phyloP scores from a whole-genome alignment of 2,329 filamentous ascomycete species.

The Sphaerulina vaccinii region DNA sequence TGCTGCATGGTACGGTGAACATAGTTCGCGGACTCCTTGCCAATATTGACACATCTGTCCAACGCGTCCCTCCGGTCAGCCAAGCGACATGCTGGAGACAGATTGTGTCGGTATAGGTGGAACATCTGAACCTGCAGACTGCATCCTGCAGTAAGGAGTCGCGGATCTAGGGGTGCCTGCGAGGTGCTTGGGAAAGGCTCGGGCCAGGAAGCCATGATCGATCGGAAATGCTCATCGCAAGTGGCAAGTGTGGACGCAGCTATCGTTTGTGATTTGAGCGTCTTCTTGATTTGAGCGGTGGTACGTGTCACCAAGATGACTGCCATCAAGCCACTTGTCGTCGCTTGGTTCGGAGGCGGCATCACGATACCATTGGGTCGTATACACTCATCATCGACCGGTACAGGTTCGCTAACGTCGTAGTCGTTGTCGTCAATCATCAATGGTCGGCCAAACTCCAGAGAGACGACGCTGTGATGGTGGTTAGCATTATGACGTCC shows the following conservation, averaged over 20 bases:
- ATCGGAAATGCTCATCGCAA: slow-evolving; percentile 77
- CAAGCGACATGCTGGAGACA: slow-evolving; percentile 67
- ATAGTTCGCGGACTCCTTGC: slow-evolving; percentile 75
- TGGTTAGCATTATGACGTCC: slow-evolving; percentile 2
- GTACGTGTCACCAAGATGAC: slow-evolving; percentile 79
- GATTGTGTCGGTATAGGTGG: slow-evolving; percentile 82
- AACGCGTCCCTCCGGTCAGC: slow-evolving; percentile 69
- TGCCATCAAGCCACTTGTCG: slow-evolving; percentile 71
- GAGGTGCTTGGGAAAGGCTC: slow-evolving; percentile 68
- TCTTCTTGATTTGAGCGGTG: slow-evolving; percentile 70
- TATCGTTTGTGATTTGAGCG: slow-evolving; percentile 66
- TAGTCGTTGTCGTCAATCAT: slow-evolving; percentile 86
- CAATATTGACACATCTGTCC: slow-evolving; percentile 71
- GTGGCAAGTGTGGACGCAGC: slow-evolving; percentile 66
- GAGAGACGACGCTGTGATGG: slow-evolving; percentile 63
- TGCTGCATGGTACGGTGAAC: slow-evolving; percentile 64
- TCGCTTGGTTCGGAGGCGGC: slow-evolving; percentile 42
- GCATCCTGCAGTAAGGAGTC: slow-evolving; percentile 70
- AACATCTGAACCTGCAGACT: slow-evolving; percentile 82
- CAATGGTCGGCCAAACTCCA: slow-evolving; percentile 77
- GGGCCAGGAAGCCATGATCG: slow-evolving; percentile 74
- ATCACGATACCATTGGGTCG: slow-evolving; percentile 51
- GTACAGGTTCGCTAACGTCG: slow-evolving; percentile 75
- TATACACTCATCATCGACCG: slow-evolving; percentile 77
- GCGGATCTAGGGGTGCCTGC: slow-evolving; percentile 67